Percentiles rank a stretch among this genome's conserved stretches.
These are phyloP conservation scores for Neurospora crassa DNA, from an alignment of 2,329 filamentous ascomycete species.

Conservation along the genomic window DNA sequence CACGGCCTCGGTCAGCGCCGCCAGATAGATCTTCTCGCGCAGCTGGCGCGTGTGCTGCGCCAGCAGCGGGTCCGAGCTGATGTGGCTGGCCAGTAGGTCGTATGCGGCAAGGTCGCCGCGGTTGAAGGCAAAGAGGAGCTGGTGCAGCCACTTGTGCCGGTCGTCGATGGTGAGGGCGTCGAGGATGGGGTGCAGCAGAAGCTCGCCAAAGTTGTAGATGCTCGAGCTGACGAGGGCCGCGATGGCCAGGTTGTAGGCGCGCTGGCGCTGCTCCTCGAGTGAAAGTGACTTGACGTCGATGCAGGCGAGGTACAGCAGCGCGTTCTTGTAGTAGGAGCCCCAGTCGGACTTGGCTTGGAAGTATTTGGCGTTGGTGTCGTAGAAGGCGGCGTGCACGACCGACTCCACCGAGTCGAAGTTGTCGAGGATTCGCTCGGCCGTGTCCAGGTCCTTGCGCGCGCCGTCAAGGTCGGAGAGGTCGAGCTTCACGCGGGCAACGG, in stretches of 20 bases:
- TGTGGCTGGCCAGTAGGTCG: slow-evolving; percentile 71
- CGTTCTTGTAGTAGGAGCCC: slow-evolving; percentile 93
- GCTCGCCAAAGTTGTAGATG: slow-evolving; percentile 99
- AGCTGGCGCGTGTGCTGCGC: slow-evolving; percentile 73
- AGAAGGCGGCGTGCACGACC: slow-evolving; percentile 91
- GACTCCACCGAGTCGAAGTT: slow-evolving; percentile 91
- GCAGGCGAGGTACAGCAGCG: slow-evolving; percentile 93
- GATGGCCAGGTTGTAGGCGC: slow-evolving; percentile 87
- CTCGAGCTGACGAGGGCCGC: slow-evolving; percentile 86
- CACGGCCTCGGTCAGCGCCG: slow-evolving; percentile 88
- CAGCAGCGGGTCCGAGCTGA: slow-evolving; percentile 71
- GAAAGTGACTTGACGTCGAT: slow-evolving; percentile 73
- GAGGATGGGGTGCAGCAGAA: slow-evolving; percentile 94
- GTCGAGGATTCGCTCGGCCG: slow-evolving; percentile 80
- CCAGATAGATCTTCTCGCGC: slow-evolving; percentile 96
- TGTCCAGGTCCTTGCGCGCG: slow-evolving; percentile 77
- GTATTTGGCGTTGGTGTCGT: slow-evolving; percentile 89
- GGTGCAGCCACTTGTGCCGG: slow-evolving; percentile 77
- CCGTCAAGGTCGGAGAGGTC: slow-evolving; percentile 70
- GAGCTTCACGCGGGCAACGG: slow-evolving; percentile 80
- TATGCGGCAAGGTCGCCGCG: slow-evolving; percentile 84
- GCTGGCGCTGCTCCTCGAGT: slow-evolving; percentile 63
- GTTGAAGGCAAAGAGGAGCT: slow-evolving; percentile 97
- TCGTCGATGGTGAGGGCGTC: slow-evolving; percentile 64
- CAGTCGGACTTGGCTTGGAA: slow-evolving; percentile 92